Conservation (phyloP, 2,329 filamentous ascomycete species). For the Trichoderma endophyticum region DNA sequence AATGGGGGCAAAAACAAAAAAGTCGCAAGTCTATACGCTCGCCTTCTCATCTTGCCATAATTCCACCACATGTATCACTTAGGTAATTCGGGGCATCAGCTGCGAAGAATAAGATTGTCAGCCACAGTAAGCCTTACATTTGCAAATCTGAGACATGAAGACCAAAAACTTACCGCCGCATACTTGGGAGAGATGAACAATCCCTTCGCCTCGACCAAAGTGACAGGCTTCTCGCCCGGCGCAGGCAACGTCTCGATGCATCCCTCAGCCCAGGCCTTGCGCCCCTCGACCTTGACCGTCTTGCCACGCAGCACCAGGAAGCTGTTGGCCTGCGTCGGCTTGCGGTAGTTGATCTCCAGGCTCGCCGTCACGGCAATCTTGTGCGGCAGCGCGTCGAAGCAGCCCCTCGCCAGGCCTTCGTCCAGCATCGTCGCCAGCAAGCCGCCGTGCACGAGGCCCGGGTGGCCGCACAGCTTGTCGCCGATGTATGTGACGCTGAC, state of each 20-base stretch:
- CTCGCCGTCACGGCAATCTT: conserved; percentile 84
- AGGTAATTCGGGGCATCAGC: conserved; percentile 24
- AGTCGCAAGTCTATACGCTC: not conserved
- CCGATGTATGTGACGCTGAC: conserved; percentile 77
- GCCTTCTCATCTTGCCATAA: not conserved
- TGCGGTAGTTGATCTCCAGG: conserved; percentile 77
- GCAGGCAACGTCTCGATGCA: conserved; percentile 73
- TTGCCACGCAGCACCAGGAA: conserved; percentile 76
- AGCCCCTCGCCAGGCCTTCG: conserved; percentile 83
- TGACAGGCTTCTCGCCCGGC: conserved; percentile 57
- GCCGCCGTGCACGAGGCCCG: conserved; percentile 86
- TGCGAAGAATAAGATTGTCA: not conserved
- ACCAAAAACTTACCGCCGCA: conserved; percentile 58
- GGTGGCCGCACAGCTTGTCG: conserved; percentile 78
- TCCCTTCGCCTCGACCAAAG: conserved; percentile 78
- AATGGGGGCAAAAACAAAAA: not conserved
- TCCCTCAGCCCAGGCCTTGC: conserved; percentile 93
- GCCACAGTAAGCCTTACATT: not conserved
- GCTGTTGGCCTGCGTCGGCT: conserved; percentile 70
- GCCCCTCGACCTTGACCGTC: conserved; percentile 81
- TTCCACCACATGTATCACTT: not conserved
- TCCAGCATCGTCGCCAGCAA: conserved; percentile 89
- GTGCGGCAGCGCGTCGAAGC: conserved; percentile 83
- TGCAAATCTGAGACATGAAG: not conserved
- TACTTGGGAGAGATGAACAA: conserved; percentile 86